Percentiles rank a stretch among this genome's conserved stretches.
These are phyloP conservation scores for Dentipellis sp. DNA, from an alignment of 768 basidiomycete species.

Conservation along the genomic window DNA sequence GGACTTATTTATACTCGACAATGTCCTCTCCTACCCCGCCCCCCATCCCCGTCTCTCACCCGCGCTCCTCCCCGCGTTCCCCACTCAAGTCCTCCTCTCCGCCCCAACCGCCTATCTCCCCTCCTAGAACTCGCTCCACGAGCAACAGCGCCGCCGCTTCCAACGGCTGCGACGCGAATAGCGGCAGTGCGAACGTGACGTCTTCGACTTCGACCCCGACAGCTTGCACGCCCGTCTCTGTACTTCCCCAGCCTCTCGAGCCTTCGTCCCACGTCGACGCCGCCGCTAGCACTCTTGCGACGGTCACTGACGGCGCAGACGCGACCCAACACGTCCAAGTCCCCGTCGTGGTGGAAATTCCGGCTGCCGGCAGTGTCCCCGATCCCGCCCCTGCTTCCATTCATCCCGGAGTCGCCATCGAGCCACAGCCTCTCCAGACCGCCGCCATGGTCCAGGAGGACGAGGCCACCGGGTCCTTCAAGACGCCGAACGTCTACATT, in stretches of 20 bases:
- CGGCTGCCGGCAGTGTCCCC: too few relatives aligned
- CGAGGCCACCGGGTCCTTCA: slow-evolving; percentile 1
- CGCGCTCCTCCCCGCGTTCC: slow-evolving; percentile 15
- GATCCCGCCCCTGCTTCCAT: not conserved
- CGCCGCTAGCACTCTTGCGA: not conserved
- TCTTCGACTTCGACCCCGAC: not conserved
- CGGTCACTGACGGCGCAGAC: not conserved
- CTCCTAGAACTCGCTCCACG: slow-evolving; percentile 8
- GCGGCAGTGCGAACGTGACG: not conserved
- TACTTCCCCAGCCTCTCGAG: not conserved
- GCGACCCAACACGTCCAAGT: not conserved
- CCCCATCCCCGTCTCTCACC: slow-evolving; percentile 15
- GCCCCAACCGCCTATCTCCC: slow-evolving; percentile 14
- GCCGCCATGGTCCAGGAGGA: slow-evolving; percentile 5
- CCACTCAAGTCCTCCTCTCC: slow-evolving; percentile 3
- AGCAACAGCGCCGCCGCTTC: slow-evolving; percentile 3
- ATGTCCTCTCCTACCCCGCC: not conserved
- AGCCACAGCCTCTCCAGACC: not conserved
- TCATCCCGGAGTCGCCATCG: slow-evolving; percentile 2
- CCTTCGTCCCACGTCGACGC: not conserved
- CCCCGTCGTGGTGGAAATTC: not conserved
- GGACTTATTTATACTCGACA: not conserved
- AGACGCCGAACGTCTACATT: slow-evolving; percentile 78
- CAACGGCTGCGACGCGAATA: not conserved
- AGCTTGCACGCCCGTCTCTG: not conserved